Evolutionary conservation across 176 grass and related monocot species (phyloP).

Genomic region (Canna indica): DNA sequence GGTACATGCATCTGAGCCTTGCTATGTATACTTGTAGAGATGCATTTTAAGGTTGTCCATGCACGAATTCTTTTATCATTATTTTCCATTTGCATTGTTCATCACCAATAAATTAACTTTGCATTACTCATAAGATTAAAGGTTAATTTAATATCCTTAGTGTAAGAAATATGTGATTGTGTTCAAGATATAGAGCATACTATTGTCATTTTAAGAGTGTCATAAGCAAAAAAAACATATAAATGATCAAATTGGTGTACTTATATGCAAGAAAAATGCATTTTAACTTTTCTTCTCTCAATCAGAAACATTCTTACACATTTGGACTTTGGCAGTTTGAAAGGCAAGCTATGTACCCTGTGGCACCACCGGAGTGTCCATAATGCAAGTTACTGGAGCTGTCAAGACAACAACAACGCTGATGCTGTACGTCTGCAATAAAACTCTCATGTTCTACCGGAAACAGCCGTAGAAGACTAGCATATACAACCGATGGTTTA

Average conservation of each 20-base stretch:
- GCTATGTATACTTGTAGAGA: too few relatives aligned
- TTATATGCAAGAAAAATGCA: background rate
- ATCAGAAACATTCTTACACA: slow-evolving; percentile 30
- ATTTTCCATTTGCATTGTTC: too few relatives aligned
- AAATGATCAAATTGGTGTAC: background rate
- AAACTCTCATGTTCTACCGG: slow-evolving; percentile 27
- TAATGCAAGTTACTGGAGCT: slow-evolving; percentile 44
- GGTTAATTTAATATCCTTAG: background rate
- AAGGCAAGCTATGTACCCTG: slow-evolving; percentile 28
- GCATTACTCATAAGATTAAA: too few relatives aligned
- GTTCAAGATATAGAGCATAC: too few relatives aligned
- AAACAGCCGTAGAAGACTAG: slow-evolving; percentile 21
- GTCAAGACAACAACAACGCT: slow-evolving; percentile 17
- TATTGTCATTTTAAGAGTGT: too few relatives aligned
- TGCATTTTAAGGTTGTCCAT: too few relatives aligned
- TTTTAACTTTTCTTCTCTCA: background rate
- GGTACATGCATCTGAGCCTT: too few relatives aligned
- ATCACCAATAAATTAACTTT: too few relatives aligned
- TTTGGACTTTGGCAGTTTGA: slow-evolving; percentile 49
- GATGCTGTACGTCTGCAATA: slow-evolving; percentile 44
- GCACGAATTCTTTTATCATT: too few relatives aligned
- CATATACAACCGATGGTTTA: slow-evolving; percentile 37
- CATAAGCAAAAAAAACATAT: too few relatives aligned
- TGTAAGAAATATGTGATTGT: background rate
- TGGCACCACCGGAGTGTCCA: slow-evolving; percentile 28